Evolutionary conservation across 1,139 yeast genomes (phyloP), one percentile per base, ranked within the genome.

Genomic region (Lodderomyces margitis): DNA sequence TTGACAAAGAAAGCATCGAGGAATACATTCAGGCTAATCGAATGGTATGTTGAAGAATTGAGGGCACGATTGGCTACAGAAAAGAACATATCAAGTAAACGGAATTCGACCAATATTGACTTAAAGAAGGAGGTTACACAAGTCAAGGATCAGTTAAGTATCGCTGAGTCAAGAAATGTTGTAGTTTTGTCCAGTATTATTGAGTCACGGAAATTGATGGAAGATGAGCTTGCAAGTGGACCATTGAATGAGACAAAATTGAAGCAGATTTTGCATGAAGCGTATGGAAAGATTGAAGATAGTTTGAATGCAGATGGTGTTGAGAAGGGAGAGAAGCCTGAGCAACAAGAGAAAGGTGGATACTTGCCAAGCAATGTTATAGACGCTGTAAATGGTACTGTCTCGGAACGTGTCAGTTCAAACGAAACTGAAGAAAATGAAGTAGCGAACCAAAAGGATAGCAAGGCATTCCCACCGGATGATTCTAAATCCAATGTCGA

Each of bases 11-110:
- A 28, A 15, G 32, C 32, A 28, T 28, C 32, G 9, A 28, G 7
- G 19, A 28, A 28, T 28, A 28, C 32, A 28, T 28, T 28, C 19
- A 15, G 19, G 4, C 10, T 28, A 9, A 28, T 28, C 16, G 19
- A 28, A 15, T 15, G 32, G 19, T 28, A 28, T 28, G 16, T 28
- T 15, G 32, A 28, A 28, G 32, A 28, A 11, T 28, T 28, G 32
- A 28, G 32, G 16, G 17, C 32, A 28, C 14, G n/a, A 14, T 17
- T 28, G 5, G 32, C 32, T 9, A 14, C 19, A 28, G 32, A 28
- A 28, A 28, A 28, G 16, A 5, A 19, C 5, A 4, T 28, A n/a
- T 28, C 19, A 15, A 9, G 32, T 28, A 28, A 28, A 15, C 14
- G 16, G 11, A 19, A 7, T 4, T 15, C 19, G 7, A n/a, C 3